Conservation (phyloP, 2,329 filamentous ascomycete species). For the Didymella sp. region DNA sequence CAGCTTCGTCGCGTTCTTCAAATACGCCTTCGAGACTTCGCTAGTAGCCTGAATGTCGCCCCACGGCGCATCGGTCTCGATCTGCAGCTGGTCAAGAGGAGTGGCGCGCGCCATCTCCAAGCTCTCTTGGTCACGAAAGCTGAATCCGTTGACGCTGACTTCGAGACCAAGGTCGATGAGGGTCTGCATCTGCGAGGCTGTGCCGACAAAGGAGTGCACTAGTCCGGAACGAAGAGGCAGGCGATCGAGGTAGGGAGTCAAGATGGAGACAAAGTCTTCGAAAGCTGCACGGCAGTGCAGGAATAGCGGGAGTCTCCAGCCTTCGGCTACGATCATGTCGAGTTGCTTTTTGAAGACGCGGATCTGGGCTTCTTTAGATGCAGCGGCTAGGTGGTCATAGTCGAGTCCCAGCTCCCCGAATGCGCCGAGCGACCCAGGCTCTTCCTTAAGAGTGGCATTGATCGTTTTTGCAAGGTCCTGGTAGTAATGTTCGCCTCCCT, state of each 20-base stretch:
- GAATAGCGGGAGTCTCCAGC: conserved; percentile 51
- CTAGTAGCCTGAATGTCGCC: conserved; percentile 50
- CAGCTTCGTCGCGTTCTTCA: conserved; percentile 49
- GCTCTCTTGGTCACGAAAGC: conserved; percentile 51
- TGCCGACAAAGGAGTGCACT: conserved; percentile 54
- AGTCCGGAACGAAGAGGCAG: conserved; percentile 48
- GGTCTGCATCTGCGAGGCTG: conserved; percentile 50
- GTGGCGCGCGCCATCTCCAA: conserved; percentile 54
- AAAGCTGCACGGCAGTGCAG: conserved; percentile 54
- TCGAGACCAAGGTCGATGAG: conserved; percentile 51
- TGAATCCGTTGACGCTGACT: conserved; percentile 60
- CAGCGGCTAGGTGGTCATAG: conserved; percentile 56
- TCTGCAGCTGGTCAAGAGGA: conserved; percentile 53
- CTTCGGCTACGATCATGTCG: conserved; percentile 47
- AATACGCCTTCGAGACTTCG: conserved; percentile 53
- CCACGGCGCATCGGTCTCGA: conserved; percentile 61
- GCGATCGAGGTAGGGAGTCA: conserved; percentile 50
- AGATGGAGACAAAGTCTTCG: conserved; percentile 53
- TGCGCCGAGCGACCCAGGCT: conserved; percentile 48
- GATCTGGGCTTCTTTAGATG: conserved; percentile 53
- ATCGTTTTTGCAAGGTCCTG: conserved; percentile 32
- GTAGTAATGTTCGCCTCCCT: conserved; percentile 36
- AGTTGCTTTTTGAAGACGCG: conserved; percentile 54
- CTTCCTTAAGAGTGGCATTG: conserved; percentile 23
- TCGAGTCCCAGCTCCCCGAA: conserved; percentile 61